phyloP scores from a whole-genome alignment of 2,329 filamentous ascomycete species.

The Parascedosporium putredinis region DNA sequence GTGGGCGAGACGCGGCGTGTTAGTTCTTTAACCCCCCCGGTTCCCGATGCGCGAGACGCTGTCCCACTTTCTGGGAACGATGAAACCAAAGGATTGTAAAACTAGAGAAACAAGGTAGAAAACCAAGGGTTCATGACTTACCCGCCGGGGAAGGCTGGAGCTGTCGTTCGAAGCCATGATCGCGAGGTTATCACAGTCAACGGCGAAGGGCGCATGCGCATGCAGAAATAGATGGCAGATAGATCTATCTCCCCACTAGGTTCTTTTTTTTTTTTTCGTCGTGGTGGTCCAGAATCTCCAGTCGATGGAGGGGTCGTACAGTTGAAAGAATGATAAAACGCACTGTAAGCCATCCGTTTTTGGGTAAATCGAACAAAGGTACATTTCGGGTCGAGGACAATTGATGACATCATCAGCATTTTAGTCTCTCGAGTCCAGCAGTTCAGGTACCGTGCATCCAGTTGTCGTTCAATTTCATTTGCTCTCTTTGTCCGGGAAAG shows the following conservation, averaged over 20 bases:
- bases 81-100: no score
- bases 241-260: no score
- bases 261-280: neutral
- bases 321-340: neutral
- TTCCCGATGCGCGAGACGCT: no score
- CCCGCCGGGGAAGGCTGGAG: constrained; percentile 8
- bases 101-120: no score
- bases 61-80: no score
- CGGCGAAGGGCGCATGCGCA: no score
- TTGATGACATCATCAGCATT: neutral
- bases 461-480: no score
- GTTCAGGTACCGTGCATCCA: no score
- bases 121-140: constrained; percentile 5
- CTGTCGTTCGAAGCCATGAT: constrained; percentile 9
- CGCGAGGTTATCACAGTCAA: no score
- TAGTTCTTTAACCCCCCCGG: neutral
- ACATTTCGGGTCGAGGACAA: no score
- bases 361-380: neutral
- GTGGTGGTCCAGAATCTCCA: neutral
- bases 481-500: no score
- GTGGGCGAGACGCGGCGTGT: constrained; percentile 5
- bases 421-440: neutral
- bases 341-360: neutral
- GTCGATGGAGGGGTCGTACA: constrained; percentile 5
- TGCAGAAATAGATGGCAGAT: no score